Percentiles rank a stretch among this genome's conserved stretches.
These are phyloP conservation scores for Oryza brachyantha DNA, from an alignment of 176 grass and related monocot species.

Conservation along the genomic window DNA sequence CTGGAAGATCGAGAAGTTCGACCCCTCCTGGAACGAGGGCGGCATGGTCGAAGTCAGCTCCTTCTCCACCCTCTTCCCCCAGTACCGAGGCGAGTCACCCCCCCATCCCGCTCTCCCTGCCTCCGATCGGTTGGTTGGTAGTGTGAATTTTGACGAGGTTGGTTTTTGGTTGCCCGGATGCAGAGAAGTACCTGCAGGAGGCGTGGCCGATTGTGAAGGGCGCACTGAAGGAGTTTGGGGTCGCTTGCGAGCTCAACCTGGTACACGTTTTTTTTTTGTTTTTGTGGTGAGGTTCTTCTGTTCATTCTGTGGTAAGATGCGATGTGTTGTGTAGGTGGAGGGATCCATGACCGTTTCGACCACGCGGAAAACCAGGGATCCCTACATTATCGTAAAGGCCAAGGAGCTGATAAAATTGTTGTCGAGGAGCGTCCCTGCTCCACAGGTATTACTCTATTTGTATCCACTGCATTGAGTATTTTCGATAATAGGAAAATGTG, in stretches of 20 bases:
- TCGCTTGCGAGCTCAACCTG: conserved; percentile 94
- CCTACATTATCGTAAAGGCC: conserved; percentile 88
- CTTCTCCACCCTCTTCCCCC: conserved; percentile 95
- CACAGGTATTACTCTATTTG: conserved; percentile 48
- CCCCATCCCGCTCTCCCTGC: too few species aligned
- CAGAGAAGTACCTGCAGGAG: conserved; percentile 97
- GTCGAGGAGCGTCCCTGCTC: conserved; percentile 87
- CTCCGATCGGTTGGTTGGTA: not conserved
- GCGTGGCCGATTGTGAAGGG: conserved; percentile 81
- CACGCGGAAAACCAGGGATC: conserved; percentile 84
- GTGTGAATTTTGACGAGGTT: not conserved
- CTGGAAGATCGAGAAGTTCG: conserved; percentile 91
- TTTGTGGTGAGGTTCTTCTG: not conserved
- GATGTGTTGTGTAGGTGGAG: conserved; percentile 58
- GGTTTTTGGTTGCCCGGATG: not conserved
- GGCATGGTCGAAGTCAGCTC: conserved; percentile 94
- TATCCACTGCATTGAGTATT: not conserved
- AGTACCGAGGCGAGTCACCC: conserved; percentile 59
- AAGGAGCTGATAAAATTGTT: conserved; percentile 86
- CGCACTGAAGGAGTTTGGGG: conserved; percentile 67
- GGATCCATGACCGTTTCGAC: conserved; percentile 97
- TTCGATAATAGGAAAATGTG: not conserved
- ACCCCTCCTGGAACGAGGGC: conserved; percentile 84
- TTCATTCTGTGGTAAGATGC: not conserved
- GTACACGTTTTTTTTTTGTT: too few species aligned